These are phyloP conservation scores for Skeletonema potamos DNA, from an alignment of 108 stramenopile species.

Conservation along the genomic window DNA sequence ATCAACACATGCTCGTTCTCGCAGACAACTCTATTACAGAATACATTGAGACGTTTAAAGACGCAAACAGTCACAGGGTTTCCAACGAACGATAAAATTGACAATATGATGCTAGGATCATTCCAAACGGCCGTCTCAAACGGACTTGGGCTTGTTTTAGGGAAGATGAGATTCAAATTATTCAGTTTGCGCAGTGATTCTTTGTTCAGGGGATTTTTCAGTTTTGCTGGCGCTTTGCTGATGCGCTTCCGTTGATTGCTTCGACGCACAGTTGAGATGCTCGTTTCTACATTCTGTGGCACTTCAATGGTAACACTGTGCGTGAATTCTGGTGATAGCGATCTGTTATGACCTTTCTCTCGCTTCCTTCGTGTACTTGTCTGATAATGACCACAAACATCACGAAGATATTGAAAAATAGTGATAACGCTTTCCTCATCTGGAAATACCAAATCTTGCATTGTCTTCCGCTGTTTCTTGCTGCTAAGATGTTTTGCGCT, in stretches of 20 bases:
- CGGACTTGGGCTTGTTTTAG: slow-evolving; percentile 63
- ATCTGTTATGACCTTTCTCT: neutral
- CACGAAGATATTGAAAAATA: slow-evolving; percentile 28
- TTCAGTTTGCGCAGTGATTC: neutral
- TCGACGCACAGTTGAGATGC: slow-evolving; percentile 25
- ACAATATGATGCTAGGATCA: slow-evolving; percentile 63
- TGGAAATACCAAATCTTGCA: slow-evolving; percentile 42
- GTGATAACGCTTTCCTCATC: slow-evolving; percentile 21
- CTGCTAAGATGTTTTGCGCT: slow-evolving; percentile 13
- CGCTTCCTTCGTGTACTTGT: neutral
- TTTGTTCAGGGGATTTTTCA: neutral
- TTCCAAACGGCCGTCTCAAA: slow-evolving; percentile 70
- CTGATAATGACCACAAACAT: slow-evolving; percentile 5
- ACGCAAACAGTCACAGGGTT: slow-evolving; percentile 81
- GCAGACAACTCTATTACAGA: slow-evolving; percentile 60
- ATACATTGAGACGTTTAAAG: slow-evolving; percentile 68
- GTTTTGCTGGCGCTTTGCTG: neutral
- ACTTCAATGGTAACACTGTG: neutral
- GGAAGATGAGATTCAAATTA: slow-evolving; percentile 28
- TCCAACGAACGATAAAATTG: slow-evolving; percentile 71
- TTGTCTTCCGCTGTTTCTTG: slow-evolving; percentile 26
- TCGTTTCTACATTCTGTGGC: neutral
- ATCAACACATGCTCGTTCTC: slow-evolving; percentile 82
- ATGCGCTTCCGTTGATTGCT: slow-evolving; percentile 35
- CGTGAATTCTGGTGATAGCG: neutral